Evolutionary conservation across 1,139 yeast species (phyloP).

Genomic region (Yamadazyma triangularis): DNA sequence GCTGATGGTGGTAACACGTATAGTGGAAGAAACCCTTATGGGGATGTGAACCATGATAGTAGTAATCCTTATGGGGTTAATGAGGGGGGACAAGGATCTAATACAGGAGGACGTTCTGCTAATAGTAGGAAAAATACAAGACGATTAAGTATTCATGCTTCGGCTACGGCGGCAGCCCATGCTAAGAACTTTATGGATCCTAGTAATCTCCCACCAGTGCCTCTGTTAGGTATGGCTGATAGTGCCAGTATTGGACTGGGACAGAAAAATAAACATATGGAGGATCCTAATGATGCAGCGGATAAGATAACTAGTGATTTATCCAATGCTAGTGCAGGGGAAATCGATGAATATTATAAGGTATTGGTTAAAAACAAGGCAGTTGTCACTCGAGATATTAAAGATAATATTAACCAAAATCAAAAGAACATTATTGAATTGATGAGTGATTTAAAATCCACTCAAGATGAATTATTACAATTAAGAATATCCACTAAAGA

Average conservation of each 20-base stretch:
- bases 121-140: constrained; percentile 25
- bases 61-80: constrained; percentile 13
- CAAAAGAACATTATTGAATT: constrained; percentile 69
- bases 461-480: constrained; percentile 60
- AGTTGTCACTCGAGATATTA: constrained; percentile 59
- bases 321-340: constrained; percentile 65
- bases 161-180: constrained; percentile 36
- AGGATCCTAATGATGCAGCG: constrained; percentile 12
- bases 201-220: constrained; percentile 37
- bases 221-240: constrained; percentile 15
- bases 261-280: constrained; percentile 4
- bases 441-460: constrained; percentile 57
- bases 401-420: constrained; percentile 61
- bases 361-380: constrained; percentile 50
- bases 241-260: background rate
- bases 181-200: constrained; percentile 23
- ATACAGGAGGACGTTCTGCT: too few species aligned
- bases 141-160: constrained; percentile 41
- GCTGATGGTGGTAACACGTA: background rate
- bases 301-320: constrained; percentile 50
- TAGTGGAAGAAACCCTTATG: background rate
- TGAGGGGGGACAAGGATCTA: constrained; percentile 4
- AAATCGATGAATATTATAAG: constrained; percentile 68
- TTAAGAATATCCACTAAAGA: constrained; percentile 60
- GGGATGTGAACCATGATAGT: background rate